Conservation (phyloP, 1,284 basidiomycete species). For the Chalciporus sp. region DNA sequence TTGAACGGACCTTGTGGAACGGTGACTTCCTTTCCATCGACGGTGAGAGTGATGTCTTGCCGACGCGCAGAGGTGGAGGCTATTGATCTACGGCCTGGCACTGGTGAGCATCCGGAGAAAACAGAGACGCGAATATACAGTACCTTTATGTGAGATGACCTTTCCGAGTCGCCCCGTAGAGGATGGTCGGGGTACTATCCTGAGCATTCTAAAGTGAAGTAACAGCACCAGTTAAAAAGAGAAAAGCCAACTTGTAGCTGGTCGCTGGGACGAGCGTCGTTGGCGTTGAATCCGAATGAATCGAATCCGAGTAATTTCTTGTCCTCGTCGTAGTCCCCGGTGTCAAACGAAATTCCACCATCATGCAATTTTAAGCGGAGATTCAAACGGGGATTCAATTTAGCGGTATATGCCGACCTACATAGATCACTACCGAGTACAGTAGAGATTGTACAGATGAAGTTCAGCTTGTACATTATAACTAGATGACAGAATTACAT, state of each 20-base stretch:
- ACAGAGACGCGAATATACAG: slow-evolving; percentile 10
- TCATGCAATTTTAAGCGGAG: slow-evolving; percentile 28
- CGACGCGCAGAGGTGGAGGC: slow-evolving; percentile 64
- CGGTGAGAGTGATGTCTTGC: slow-evolving; percentile 86
- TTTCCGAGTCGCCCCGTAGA: slow-evolving; percentile 69
- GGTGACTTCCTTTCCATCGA: slow-evolving; percentile 93
- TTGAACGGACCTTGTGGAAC: slow-evolving; percentile 78
- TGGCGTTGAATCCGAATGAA: slow-evolving; percentile 5
- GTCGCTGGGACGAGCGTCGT: slow-evolving; percentile 11
- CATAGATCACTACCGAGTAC: too few relatives aligned
- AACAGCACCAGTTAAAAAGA: slow-evolving; percentile 11
- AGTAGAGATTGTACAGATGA: too few relatives aligned
- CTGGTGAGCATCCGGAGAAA: slow-evolving; percentile 1
- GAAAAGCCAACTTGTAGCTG: slow-evolving; percentile 21
- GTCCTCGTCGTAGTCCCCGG: slow-evolving; percentile 31
- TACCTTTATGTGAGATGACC: slow-evolving; percentile 51
- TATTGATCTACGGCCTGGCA: slow-evolving; percentile 58
- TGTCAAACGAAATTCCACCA: slow-evolving; percentile 21
- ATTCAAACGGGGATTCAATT: slow-evolving; percentile 26
- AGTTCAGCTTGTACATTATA: too few relatives aligned
- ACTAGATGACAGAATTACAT: too few relatives aligned
- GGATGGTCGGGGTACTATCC: slow-evolving; percentile 64
- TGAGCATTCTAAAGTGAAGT: slow-evolving; percentile 51
- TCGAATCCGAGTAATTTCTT: slow-evolving; percentile 13
- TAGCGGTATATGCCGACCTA: slow-evolving; percentile 21